Evolutionary conservation across 495 filamentous ascomycete genomes (phyloP).

Genomic region (Penicillium mononematosum): DNA sequence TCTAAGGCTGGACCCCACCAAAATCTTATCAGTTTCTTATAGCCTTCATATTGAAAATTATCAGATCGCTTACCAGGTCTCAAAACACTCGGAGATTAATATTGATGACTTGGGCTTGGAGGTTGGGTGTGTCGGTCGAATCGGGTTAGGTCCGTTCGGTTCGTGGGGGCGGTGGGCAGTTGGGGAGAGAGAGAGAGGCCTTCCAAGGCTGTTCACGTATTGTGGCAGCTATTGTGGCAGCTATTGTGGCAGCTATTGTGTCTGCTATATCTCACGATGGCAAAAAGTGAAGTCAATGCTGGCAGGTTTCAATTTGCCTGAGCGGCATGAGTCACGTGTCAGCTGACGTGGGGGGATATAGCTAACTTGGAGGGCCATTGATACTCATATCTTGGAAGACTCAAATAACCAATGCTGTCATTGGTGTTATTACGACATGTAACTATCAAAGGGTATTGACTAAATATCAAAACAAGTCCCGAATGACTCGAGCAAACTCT

Average conservation of each 20-base stretch:
- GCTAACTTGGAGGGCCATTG: neutral
- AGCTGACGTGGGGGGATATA: neutral
- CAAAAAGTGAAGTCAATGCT: neutral
- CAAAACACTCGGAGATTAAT: neutral
- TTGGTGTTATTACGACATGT: neutral
- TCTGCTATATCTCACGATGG: neutral
- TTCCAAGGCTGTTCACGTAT: neutral
- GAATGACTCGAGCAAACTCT: conserved; percentile 61
- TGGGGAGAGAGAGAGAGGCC: neutral
- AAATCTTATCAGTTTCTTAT: conserved; percentile 23
- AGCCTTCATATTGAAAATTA: conserved; percentile 3
- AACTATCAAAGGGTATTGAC: conserved; percentile 1
- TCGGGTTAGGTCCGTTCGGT: conserved; percentile 34
- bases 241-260: neutral
- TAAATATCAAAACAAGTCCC: conserved; percentile 58
- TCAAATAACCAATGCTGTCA: neutral
- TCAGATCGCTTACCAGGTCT: conserved; percentile 2
- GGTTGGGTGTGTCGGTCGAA: conserved; percentile 27
- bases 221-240: neutral
- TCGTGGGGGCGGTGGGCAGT: conserved; percentile 34
- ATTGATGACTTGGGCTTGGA: conserved; percentile 8
- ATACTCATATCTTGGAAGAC: neutral
- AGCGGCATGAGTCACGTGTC: neutral
- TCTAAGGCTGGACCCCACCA: conserved; percentile 25
- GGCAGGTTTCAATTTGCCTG: neutral